Evolutionary conservation across 2,329 filamentous ascomycete species (phyloP).

Genomic region (Rugonectria rugulosa): DNA sequence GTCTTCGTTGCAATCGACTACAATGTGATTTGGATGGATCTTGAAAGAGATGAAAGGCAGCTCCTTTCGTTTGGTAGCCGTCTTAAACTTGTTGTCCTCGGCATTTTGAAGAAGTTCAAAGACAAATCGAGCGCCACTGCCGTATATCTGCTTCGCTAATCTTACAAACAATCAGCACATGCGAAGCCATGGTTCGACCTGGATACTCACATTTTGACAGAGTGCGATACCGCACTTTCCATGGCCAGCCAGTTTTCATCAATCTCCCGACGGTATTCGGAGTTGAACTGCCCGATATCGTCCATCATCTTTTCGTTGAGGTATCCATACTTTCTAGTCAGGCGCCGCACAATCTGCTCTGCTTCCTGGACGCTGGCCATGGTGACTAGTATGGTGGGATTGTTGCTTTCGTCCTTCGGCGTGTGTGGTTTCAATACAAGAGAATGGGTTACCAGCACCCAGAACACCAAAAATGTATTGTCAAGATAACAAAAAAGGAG

Average conservation of each 20-base stretch:
- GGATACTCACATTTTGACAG: slow-evolving; percentile 25
- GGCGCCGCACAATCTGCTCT: slow-evolving; percentile 17
- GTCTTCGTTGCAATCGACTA: slow-evolving; percentile 32
- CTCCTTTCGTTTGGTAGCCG: rapidly evolving
- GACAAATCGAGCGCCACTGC: slow-evolving; percentile 27
- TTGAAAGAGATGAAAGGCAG: slow-evolving; percentile 24
- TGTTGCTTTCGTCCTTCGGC: not conserved
- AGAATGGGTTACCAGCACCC: not conserved
- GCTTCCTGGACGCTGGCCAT: slow-evolving; percentile 26
- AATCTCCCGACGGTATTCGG: slow-evolving; percentile 25
- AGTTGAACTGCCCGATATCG: slow-evolving; percentile 21
- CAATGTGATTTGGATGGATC: slow-evolving; percentile 18
- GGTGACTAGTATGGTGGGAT: not conserved
- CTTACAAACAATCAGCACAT: slow-evolving; percentile 3
- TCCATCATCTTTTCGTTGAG: slow-evolving; percentile 27
- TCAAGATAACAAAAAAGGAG: not conserved
- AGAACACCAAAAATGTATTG: not conserved
- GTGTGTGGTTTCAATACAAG: not conserved
- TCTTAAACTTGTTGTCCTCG: slow-evolving; percentile 24
- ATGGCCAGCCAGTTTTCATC: slow-evolving; percentile 26
- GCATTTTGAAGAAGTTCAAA: slow-evolving; percentile 34
- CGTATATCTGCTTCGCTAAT: slow-evolving; percentile 28
- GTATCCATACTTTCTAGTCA: slow-evolving; percentile 22
- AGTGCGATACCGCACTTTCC: slow-evolving; percentile 22
- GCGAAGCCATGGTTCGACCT: not conserved